phyloP scores from a whole-genome alignment of 2,329 filamentous ascomycete genomes.

The Trichoderma citrinoviride region DNA sequence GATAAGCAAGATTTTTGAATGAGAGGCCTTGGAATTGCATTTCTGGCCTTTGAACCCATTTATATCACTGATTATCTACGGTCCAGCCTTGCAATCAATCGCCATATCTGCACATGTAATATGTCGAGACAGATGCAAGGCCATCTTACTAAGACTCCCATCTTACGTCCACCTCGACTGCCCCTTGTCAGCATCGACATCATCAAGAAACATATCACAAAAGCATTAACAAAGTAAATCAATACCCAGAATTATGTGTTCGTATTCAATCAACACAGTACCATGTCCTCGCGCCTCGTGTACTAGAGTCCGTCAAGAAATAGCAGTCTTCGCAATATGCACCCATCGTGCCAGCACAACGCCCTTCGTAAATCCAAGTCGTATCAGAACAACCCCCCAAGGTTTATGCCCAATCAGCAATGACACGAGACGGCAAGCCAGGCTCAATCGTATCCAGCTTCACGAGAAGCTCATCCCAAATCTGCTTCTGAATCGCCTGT shows the following conservation, averaged over 20 bases:
- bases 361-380: neutral
- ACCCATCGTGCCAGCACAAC: neutral
- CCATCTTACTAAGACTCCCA: constrained; percentile 1
- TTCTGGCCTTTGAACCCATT: no score
- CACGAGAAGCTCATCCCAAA: constrained; percentile 16
- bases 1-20: no score
- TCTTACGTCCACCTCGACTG: neutral
- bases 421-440: neutral
- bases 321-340: no score
- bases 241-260: no score
- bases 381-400: neutral
- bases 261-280: no score
- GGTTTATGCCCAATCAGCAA: neutral
- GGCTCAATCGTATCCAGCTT: constrained; percentile 13
- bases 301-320: no score
- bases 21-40: no score
- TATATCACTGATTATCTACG: no score
- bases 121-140: neutral
- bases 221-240: neutral
- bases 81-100: no score
- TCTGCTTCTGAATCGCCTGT: constrained; percentile 2
- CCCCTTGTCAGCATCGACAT: constrained; percentile 4
- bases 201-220: neutral
- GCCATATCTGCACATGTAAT: neutral
- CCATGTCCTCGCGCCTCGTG: no score